Conservation (phyloP, 139 green algal genomes). For the Picochlorum sp. region DNA sequence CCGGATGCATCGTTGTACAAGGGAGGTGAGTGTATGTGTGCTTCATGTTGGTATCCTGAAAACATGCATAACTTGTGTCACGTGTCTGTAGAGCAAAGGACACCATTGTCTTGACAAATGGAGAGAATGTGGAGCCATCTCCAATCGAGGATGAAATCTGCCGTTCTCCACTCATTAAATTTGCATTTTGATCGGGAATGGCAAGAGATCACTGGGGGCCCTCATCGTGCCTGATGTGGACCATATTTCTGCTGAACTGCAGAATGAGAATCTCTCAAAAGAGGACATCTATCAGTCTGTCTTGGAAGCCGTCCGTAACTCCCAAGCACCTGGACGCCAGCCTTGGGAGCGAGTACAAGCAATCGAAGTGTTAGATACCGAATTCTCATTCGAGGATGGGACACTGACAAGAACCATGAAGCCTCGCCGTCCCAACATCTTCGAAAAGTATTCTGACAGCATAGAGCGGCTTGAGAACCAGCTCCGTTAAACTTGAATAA, state of each 20-base stretch:
- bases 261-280: conserved; percentile 39
- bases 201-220: conserved; percentile 44
- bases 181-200: conserved; percentile 74
- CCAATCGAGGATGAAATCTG: conserved; percentile 73
- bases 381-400: conserved; percentile 67
- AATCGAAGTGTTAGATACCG: conserved; percentile 38
- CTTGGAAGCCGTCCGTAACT: conserved; percentile 16
- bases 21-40: conserved; percentile 11
- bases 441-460: conserved; percentile 30
- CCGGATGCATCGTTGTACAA: conserved; percentile 50
- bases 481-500: not conserved
- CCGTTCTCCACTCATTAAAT: conserved; percentile 48
- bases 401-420: conserved; percentile 93
- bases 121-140: conserved; percentile 90
- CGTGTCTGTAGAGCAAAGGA: conserved; percentile 62
- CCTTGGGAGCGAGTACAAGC: conserved; percentile 42
- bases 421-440: conserved; percentile 53
- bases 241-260: conserved; percentile 36
- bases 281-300: not conserved
- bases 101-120: conserved; percentile 80
- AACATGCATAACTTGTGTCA: not conserved
- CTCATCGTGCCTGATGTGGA: conserved; percentile 45
- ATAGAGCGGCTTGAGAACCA: conserved; percentile 6
- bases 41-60: not conserved
- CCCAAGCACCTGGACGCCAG: conserved; percentile 5